Evolutionary conservation across 2,329 filamentous ascomycete genomes (phyloP), one percentile per base, ranked within the genome.

Genomic region (Xylariaceae sp.): DNA sequence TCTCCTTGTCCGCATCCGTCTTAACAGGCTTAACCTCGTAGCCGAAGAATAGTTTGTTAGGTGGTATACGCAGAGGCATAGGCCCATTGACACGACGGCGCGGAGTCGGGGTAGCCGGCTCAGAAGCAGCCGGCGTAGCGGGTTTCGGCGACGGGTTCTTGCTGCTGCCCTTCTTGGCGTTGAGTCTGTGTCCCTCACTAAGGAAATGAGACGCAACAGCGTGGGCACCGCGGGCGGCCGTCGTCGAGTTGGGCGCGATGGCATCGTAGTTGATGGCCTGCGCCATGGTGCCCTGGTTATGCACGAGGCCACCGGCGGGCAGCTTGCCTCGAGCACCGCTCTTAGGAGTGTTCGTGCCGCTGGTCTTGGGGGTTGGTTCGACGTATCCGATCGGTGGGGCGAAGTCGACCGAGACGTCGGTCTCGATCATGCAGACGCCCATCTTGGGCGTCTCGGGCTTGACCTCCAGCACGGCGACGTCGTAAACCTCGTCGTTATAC

Each of bases 231-330:
- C 80, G 79, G 4, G 83, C 84, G 11, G 85, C 86, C 11, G 86
- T 81, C 1, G 81, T 84, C 5, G 90, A 83, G 2, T 86, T 86
- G 0, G 94, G 92, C 0, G 92, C 90, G 66, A 99, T 96, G 37
- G 92, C 84, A 55, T 86, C 84, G 75, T 97, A 99, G 78, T 97
- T 97, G 79, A 99, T 97, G n/a, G 91, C 85, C 69, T 96, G 91
- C 0, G 94, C 92, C 94, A 99, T 99, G 61, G 88, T 92, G 9
- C 94, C 94, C 68, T 96, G 90, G 62, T 81, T 85, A 73, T 95
- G 92, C 23, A 97, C 74, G 13, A 88, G 76, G 3, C 92, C 90
- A 34, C 91, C 89, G 1, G 83, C 78, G 6, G 88, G 87, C 61
- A 89, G 73, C 10, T 84, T 84, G 57, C 84, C 82, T 1, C 81